phyloP scores from a whole-genome alignment of 1,284 basidiomycete genomes.

The Leucoagaricus sp. region DNA sequence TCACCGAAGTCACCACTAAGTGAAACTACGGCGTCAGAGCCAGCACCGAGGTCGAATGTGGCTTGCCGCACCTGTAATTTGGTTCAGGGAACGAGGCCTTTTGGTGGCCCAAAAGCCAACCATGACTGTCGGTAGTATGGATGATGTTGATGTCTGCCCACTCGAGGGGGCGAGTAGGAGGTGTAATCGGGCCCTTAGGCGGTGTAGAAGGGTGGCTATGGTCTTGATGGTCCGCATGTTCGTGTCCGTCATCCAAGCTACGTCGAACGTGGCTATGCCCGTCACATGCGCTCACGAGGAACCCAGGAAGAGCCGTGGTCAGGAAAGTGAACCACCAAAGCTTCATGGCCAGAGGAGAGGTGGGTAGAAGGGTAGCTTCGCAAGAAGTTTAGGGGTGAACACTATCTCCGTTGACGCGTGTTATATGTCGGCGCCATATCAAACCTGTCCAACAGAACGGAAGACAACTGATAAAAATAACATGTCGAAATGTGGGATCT shows the following conservation, averaged over 20 bases:
- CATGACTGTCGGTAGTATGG: conserved; percentile 83
- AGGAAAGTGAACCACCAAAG: background rate
- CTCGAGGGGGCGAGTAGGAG: conserved; percentile 61
- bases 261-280: conserved; percentile 8
- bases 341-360: background rate
- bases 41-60: background rate
- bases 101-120: conserved; percentile 78
- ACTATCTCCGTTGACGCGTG: too few species aligned
- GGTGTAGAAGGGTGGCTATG: conserved; percentile 37
- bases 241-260: conserved; percentile 31
- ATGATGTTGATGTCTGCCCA: conserved; percentile 83
- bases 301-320: conserved; percentile 13
- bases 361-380: background rate
- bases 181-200: conserved; percentile 35
- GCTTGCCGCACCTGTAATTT: conserved; percentile 59
- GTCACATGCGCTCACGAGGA: conserved; percentile 16
- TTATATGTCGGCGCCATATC: too few species aligned
- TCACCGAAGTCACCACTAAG: conserved; percentile 74
- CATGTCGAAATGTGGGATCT: too few species aligned
- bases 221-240: too few species aligned
- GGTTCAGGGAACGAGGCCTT: conserved; percentile 71
- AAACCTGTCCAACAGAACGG: too few species aligned
- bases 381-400: background rate
- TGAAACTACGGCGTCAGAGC: background rate
- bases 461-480: too few species aligned